Percentiles rank a stretch among this genome's conserved stretches.
Conservation (phyloP, 2,329 filamentous ascomycete species). For the Juglanconis sp. region DNA sequence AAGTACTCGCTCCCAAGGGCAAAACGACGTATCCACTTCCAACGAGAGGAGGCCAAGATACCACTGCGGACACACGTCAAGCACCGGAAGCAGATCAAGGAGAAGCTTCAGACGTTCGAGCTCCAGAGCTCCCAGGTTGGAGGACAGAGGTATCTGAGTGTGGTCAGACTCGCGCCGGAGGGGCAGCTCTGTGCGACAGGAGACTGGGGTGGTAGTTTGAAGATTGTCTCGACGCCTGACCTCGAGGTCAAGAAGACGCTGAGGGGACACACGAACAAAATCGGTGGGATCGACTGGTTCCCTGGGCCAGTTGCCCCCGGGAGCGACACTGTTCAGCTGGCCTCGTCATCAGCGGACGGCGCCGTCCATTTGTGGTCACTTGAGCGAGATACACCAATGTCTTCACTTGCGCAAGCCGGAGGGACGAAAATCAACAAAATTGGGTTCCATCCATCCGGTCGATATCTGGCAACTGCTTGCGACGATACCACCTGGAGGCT, state of each 20-base stretch:
- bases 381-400: slow-evolving; percentile 75
- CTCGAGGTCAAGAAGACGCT: slow-evolving; percentile 73
- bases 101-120: slow-evolving; percentile 77
- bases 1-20: slow-evolving; percentile 80
- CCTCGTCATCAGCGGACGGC: slow-evolving; percentile 85
- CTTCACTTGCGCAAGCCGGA: slow-evolving; percentile 11
- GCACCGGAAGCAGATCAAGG: slow-evolving; percentile 85
- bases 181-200: slow-evolving; percentile 82
- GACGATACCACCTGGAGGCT: slow-evolving; percentile 96
- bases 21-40: slow-evolving; percentile 70
- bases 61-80: slow-evolving; percentile 87
- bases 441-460: slow-evolving; percentile 90
- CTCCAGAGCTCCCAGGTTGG: slow-evolving; percentile 91
- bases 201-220: slow-evolving; percentile 89
- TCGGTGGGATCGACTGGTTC: slow-evolving; percentile 88
- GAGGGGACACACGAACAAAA: slow-evolving; percentile 81
- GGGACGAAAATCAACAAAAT: slow-evolving; percentile 78
- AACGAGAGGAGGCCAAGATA: slow-evolving; percentile 78
- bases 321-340: slow-evolving; percentile 73
- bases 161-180: slow-evolving; percentile 85
- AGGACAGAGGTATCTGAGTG: slow-evolving; percentile 85
- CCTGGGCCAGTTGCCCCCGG: slow-evolving; percentile 74
- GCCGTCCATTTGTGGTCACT: slow-evolving; percentile 89
- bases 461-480: slow-evolving; percentile 86
- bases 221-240: slow-evolving; percentile 78